Base-by-base conservation (phyloP, 306 rosid genomes). In the Dicorynia guianensis region DNA sequence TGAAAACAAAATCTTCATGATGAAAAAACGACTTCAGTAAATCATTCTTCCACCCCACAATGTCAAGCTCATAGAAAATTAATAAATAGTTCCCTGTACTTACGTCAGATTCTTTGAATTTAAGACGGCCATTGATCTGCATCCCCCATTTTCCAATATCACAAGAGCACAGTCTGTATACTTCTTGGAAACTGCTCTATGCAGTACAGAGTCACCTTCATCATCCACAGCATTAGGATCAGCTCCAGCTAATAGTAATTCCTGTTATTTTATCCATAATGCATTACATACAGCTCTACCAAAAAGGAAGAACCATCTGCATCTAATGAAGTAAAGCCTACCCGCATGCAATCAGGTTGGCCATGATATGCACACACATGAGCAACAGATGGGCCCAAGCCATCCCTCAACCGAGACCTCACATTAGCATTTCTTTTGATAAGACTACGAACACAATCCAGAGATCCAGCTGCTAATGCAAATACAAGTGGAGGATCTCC, bases 271-370 rank as follows among this genome's bases (percentile, higher is more conserved):
- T 57, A 69, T 67, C 30, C 71, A n/a, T 72, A 64, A 48, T 48
- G 63, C 60, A 63, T 49, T 68, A 47, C 66, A 57, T 57, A 30
- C 57, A 68, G 70, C 49, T 81, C 67, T 63, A 49, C 47, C 30
- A 43, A 79, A 79, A 63, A 53, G 58, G 46, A 74, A 71, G 54
- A 79, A 76, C 49, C 61, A 20, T 83, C 69, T 25, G 65, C 58
- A 60, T 47, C 57, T 55, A 64, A 61, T 74, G 79, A 85, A 17
- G 38, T 79, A 68, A 79, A 67, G 87, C 99, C 72, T 89, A 95
- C 99, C 61, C 84, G 93, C 99, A 95, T 95, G 82, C 99, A 95
- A 89, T 95, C 97, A 36, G 99, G 99, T 77, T 95, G 99, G 39
- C 99, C 99, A 74, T 95, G 99, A 79, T 89, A 90, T 53, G 99